phyloP scores from a whole-genome alignment of 2,329 filamentous ascomycete genomes.

The Aspergillus brunneoviolaceus region DNA sequence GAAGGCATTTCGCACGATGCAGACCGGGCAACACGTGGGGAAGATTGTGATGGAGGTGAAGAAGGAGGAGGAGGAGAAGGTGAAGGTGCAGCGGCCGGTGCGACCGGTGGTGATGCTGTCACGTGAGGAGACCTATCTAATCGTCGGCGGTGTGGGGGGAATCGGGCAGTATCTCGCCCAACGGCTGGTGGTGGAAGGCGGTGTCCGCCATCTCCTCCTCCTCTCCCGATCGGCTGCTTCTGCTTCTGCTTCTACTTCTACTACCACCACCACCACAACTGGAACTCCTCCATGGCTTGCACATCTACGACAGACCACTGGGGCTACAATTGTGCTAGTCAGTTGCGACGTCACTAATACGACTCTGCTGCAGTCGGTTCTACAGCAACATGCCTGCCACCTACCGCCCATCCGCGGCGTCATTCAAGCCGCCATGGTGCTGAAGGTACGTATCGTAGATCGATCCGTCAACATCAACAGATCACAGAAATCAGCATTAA shows the following conservation, averaged over 20 bases:
- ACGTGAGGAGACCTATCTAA: conserved; percentile 12
- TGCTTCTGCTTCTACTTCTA: not conserved
- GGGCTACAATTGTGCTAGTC: not conserved
- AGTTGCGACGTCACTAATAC: not conserved
- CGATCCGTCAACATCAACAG: not conserved
- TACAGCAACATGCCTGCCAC: not conserved
- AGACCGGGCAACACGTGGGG: conserved; percentile 38
- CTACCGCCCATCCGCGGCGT: conserved; percentile 14
- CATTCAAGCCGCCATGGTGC: conserved; percentile 22
- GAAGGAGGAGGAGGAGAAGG: not conserved
- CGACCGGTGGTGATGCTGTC: not conserved
- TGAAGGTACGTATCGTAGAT: conserved; percentile 3
- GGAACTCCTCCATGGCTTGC: not conserved
- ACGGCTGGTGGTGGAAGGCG: conserved; percentile 15
- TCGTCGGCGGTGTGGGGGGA: conserved; percentile 21
- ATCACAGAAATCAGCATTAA: no score
- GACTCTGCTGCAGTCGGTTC: not conserved
- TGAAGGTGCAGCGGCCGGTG: not conserved
- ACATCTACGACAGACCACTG: not conserved
- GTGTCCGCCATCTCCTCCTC: conserved; percentile 15
- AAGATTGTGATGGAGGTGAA: conserved; percentile 33
- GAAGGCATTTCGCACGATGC: conserved; percentile 34
- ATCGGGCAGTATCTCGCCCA: conserved; percentile 14
- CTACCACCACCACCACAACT: no score
- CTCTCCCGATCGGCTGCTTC: conserved; percentile 1